Conservation (phyloP, 805 yeast genomes). For the Gaillardinia entomophila region DNA sequence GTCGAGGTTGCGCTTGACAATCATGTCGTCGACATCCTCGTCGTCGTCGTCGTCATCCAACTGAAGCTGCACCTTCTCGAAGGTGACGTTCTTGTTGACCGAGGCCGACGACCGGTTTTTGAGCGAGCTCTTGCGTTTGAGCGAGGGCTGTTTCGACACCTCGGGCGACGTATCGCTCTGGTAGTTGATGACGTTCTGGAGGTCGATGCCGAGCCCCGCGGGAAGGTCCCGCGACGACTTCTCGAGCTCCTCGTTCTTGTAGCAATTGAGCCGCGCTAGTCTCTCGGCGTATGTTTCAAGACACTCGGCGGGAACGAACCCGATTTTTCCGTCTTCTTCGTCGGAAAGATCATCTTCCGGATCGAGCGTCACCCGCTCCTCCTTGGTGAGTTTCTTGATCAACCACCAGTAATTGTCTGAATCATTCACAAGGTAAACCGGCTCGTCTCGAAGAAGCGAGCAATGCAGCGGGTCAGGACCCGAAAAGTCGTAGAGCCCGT, state of each 20-base stretch:
- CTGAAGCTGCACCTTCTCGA: slow-evolving; percentile 28
- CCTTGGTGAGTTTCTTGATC: slow-evolving; percentile 43
- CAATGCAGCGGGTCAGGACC: slow-evolving; percentile 96
- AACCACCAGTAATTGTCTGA: slow-evolving; percentile 97
- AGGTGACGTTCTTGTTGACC: slow-evolving; percentile 31
- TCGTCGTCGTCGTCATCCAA: slow-evolving; percentile 13
- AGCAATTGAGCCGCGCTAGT: slow-evolving; percentile 85
- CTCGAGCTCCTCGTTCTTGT: slow-evolving; percentile 77
- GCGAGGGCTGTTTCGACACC: background rate
- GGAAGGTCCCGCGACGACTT: slow-evolving; percentile 13
- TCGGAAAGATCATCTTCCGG: slow-evolving; percentile 13
- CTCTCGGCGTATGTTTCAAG: slow-evolving; percentile 89
- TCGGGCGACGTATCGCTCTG: slow-evolving; percentile 3
- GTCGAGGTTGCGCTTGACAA: slow-evolving; percentile 7
- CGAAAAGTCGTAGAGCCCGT: slow-evolving; percentile 79
- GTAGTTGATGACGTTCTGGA: slow-evolving; percentile 4
- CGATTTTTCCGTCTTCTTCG: slow-evolving; percentile 65
- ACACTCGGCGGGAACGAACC: slow-evolving; percentile 96
- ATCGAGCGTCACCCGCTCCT: slow-evolving; percentile 29
- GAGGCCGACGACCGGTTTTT: slow-evolving; percentile 2
- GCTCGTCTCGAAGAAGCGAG: slow-evolving; percentile 70
- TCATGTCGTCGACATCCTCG: slow-evolving; percentile 6
- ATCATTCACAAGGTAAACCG: slow-evolving; percentile 78
- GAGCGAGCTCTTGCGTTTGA: slow-evolving; percentile 2
- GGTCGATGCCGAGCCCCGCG: slow-evolving; percentile 1